Evolutionary conservation across 2,329 filamentous ascomycete genomes (phyloP).

Genomic region (Cephalotrichum gorgonifer): DNA sequence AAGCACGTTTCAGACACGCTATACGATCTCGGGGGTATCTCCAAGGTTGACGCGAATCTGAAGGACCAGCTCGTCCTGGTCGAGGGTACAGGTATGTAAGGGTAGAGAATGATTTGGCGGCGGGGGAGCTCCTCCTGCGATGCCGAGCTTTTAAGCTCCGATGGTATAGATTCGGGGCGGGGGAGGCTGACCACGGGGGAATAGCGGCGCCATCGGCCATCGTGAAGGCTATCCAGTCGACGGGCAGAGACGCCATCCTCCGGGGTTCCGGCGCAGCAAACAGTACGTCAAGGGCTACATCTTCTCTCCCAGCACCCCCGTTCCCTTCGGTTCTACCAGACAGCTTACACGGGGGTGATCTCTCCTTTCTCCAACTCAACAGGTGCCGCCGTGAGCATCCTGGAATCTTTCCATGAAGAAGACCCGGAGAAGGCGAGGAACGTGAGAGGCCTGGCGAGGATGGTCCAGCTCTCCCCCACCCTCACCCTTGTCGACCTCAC

Average conservation of each 20-base stretch:
- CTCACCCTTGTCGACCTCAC: slow-evolving; percentile 83
- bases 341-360: background rate
- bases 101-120: background rate
- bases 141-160: too few relatives aligned
- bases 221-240: slow-evolving; percentile 77
- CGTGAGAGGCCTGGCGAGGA: slow-evolving; percentile 78
- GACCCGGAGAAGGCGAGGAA: slow-evolving; percentile 34
- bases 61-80: slow-evolving; percentile 75
- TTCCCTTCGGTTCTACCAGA: background rate
- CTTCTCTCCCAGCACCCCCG: background rate
- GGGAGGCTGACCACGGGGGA: background rate
- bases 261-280: slow-evolving; percentile 79
- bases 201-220: slow-evolving; percentile 77
- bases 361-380: too few relatives aligned
- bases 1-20: slow-evolving; percentile 75
- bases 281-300: slow-evolving; percentile 51
- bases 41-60: slow-evolving; percentile 72
- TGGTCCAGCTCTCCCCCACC: slow-evolving; percentile 78
- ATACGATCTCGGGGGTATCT: slow-evolving; percentile 67
- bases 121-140: too few relatives aligned
- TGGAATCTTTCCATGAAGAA: slow-evolving; percentile 68
- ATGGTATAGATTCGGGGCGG: too few relatives aligned
- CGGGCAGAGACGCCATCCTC: slow-evolving; percentile 87
- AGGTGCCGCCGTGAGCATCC: slow-evolving; percentile 86
- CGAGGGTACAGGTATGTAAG: slow-evolving; percentile 61